phyloP scores from a whole-genome alignment of 148 eudicot species.

The Nyssa sinensis region DNA sequence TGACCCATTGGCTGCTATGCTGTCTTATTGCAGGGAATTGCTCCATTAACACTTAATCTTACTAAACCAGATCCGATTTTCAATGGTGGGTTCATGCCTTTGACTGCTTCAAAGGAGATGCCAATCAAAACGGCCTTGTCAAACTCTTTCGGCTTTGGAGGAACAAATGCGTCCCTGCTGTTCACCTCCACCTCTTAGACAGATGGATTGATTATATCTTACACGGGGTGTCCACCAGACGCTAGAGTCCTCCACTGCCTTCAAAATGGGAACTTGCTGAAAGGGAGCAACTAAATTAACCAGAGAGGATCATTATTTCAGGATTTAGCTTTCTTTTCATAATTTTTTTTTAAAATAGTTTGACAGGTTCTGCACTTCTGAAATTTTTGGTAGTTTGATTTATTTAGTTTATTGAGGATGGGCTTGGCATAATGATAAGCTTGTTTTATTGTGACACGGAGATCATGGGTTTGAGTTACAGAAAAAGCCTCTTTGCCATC shows the following conservation, averaged over 20 bases:
- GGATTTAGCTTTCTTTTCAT: neutral
- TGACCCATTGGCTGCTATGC: neutral
- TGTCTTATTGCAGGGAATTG: slow-evolving; percentile 61
- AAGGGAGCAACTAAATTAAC: neutral
- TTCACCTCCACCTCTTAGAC: slow-evolving; percentile 40
- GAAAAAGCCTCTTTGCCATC: too few species aligned
- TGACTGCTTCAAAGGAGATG: slow-evolving; percentile 60
- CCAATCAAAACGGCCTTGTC: slow-evolving; percentile 66
- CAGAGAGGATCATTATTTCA: neutral
- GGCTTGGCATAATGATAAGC: neutral
- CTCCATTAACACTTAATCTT: slow-evolving; percentile 81
- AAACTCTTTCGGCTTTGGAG: slow-evolving; percentile 96
- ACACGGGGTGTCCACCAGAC: neutral
- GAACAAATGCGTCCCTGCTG: slow-evolving; percentile 78
- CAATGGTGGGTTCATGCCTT: slow-evolving; percentile 59
- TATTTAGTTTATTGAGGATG: neutral
- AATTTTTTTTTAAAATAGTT: neutral
- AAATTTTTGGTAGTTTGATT: neutral
- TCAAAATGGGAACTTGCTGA: neutral
- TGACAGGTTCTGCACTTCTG: neutral
- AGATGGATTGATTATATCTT: slow-evolving; percentile 14
- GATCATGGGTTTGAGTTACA: neutral
- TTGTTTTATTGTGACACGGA: neutral
- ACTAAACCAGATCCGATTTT: slow-evolving; percentile 73
- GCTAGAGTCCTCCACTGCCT: neutral